Evolutionary conservation across 768 basidiomycete genomes (phyloP).

Genomic region (Psilocybe cyanescens): DNA sequence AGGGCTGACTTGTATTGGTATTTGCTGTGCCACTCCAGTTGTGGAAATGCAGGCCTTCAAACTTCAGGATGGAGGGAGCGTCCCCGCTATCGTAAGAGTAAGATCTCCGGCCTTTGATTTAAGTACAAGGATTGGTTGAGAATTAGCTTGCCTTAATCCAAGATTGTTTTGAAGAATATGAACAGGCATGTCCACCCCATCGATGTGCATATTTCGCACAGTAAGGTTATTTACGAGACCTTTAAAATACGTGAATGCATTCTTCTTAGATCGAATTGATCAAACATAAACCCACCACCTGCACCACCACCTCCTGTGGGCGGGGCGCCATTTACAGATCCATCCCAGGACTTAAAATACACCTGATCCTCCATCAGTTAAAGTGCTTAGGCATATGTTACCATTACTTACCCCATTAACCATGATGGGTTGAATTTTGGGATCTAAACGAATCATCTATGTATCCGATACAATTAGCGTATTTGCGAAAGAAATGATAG

Average conservation of each 20-base stretch:
- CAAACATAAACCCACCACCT: constrained; percentile 34
- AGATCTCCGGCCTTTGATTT: neutral
- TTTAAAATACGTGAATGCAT: constrained; percentile 17
- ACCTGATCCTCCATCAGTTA: constrained; percentile 34
- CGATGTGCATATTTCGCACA: constrained; percentile 44
- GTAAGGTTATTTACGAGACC: constrained; percentile 50
- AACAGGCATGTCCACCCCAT: constrained; percentile 48
- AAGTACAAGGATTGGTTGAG: too few species aligned
- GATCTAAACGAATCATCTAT: constrained; percentile 50
- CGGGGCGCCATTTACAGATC: constrained; percentile 51
- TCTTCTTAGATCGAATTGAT: neutral
- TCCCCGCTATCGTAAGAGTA: constrained; percentile 41
- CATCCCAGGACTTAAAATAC: constrained; percentile 62
- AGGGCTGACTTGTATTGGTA: constrained; percentile 39
- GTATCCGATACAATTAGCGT: neutral
- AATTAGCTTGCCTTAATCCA: constrained; percentile 40
- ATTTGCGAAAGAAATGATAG: neutral
- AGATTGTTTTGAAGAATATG: constrained; percentile 58
- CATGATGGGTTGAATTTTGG: constrained; percentile 60
- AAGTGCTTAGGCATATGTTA: neutral
- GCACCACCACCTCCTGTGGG: constrained; percentile 63
- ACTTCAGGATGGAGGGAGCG: constrained; percentile 49
- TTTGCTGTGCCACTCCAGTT: constrained; percentile 51
- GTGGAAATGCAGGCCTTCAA: constrained; percentile 48
- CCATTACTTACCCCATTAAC: constrained; percentile 43